Percentiles rank a stretch among this genome's conserved stretches.
Evolutionary conservation across 2,329 filamentous ascomycete species (phyloP).

Genomic region (Phaeosphaeriaceae sp.): DNA sequence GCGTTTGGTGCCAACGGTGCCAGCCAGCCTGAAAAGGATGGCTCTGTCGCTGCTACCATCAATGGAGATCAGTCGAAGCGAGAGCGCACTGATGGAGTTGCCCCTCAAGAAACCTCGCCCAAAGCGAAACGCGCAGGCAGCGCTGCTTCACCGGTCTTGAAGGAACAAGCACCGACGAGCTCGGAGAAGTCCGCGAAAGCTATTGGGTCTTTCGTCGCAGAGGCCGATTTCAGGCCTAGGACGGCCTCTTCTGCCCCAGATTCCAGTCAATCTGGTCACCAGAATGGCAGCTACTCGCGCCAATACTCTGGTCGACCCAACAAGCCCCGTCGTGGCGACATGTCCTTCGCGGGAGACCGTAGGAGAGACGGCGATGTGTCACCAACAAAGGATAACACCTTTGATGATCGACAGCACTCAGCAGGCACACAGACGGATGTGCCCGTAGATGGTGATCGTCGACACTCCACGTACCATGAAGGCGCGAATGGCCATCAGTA

Average conservation of each 20-base stretch:
- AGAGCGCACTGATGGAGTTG: constrained; percentile 34
- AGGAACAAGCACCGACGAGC: constrained; percentile 32
- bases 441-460: constrained; percentile 39
- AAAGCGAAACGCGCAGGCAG: constrained; percentile 46
- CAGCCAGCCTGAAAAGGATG: constrained; percentile 48
- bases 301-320: constrained; percentile 37
- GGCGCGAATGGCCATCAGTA: constrained; percentile 35
- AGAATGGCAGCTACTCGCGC: constrained; percentile 37
- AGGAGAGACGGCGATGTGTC: constrained; percentile 42
- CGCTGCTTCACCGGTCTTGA: constrained; percentile 37
- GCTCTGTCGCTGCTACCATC: constrained; percentile 19
- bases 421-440: constrained; percentile 45
- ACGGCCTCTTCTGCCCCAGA: constrained; percentile 25
- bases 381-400: constrained; percentile 38
- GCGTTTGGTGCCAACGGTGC: constrained; percentile 50
- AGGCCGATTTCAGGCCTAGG: constrained; percentile 33
- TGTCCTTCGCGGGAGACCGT: constrained; percentile 34
- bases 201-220: constrained; percentile 19
- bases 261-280: constrained; percentile 21
- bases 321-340: constrained; percentile 43
- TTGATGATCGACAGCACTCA: constrained; percentile 40
- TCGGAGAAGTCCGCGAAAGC: constrained; percentile 35
- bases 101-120: constrained; percentile 37
- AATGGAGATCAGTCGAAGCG: constrained; percentile 46
- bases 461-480: constrained; percentile 34